Evolutionary conservation across 164 flowering plant species (phyloP).

Genomic region (Stephania cephalantha): DNA sequence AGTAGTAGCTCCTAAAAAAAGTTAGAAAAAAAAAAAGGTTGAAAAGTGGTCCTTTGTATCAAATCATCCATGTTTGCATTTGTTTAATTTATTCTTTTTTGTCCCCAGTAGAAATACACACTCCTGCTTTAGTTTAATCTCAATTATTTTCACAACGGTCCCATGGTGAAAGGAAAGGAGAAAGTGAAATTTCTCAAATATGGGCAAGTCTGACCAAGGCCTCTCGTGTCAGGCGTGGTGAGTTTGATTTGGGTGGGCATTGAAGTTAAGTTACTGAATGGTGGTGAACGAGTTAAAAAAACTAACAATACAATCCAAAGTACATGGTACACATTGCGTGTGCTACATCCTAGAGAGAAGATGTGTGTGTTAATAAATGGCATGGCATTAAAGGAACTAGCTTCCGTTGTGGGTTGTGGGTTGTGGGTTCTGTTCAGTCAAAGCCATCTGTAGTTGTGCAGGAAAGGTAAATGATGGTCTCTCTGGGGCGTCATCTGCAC

Average conservation of each 20-base stretch:
- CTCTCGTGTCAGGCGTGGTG: neutral
- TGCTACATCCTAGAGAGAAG: neutral
- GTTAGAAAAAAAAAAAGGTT: neutral
- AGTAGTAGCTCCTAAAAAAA: neutral
- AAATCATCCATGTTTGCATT: constrained; percentile 1
- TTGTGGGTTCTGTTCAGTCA: neutral
- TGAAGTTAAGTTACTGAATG: neutral
- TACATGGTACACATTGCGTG: neutral
- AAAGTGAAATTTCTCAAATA: neutral
- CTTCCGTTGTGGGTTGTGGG: neutral
- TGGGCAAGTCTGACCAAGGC: neutral
- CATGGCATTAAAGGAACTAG: neutral
- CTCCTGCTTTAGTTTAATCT: neutral
- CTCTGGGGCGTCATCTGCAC: no score
- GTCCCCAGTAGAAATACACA: neutral
- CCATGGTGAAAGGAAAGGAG: neutral
- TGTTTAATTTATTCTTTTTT: constrained; percentile 1
- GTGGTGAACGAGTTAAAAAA: neutral
- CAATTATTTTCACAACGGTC: neutral
- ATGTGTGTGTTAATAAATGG: neutral
- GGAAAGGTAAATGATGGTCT: no score
- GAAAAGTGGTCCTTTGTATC: neutral
- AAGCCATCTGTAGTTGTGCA: neutral
- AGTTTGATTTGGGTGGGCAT: neutral
- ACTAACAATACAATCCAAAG: neutral